Evolutionary conservation across 163 green algal genomes (phyloP).

Genomic region (Trebouxiophyceae sp.): DNA sequence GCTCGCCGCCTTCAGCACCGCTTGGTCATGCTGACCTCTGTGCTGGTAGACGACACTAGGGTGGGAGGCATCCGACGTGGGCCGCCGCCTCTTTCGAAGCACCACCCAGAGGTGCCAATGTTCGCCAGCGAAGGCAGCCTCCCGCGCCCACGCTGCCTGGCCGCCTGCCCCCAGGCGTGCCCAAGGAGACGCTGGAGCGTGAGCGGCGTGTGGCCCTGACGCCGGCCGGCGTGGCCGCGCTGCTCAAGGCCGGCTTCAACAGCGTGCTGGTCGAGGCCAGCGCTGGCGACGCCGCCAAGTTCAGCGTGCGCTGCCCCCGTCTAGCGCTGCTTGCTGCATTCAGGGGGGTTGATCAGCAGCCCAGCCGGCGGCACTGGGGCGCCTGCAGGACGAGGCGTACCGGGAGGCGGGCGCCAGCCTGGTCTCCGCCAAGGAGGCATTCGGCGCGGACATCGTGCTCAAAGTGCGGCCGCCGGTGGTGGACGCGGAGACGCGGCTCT

Average conservation of each 20-base stretch:
- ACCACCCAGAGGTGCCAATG: neutral
- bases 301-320: constrained; percentile 18
- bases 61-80: neutral
- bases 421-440: constrained; percentile 33
- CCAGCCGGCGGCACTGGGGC: neutral
- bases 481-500: constrained; percentile 45
- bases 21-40: no score
- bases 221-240: constrained; percentile 33
- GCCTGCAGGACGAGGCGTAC: constrained; percentile 70
- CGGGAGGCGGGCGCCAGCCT: constrained; percentile 60
- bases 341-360: neutral
- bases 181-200: constrained; percentile 48
- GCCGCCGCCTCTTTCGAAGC: neutral
- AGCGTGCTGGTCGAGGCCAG: constrained; percentile 43
- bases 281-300: constrained; percentile 47
- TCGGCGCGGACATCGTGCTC: constrained; percentile 62
- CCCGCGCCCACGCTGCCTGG: neutral
- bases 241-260: constrained; percentile 65
- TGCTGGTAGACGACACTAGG: no score
- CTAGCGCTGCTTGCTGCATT: neutral
- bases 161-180: constrained; percentile 45
- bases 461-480: constrained; percentile 64
- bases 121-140: neutral
- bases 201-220: constrained; percentile 69
- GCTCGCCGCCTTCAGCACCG: no score